These are phyloP conservation scores for Clonostachys rosea DNA, from an alignment of 2,329 filamentous ascomycete genomes.

Conservation along the genomic window DNA sequence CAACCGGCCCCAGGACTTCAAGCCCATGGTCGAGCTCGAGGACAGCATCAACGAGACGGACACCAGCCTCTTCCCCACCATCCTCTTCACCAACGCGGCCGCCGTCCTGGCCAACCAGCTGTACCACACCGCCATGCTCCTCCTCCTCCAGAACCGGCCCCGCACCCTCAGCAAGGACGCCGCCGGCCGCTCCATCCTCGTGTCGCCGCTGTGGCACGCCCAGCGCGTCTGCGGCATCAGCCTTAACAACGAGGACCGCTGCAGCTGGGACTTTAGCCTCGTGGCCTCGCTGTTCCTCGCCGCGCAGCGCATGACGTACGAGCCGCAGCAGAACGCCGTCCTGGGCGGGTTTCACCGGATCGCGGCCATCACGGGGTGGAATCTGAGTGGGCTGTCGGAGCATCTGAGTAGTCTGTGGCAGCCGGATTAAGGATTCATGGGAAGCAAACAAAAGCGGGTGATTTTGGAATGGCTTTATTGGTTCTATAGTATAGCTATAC, in stretches of 20 bases:
- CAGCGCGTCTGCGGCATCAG: constrained; percentile 43
- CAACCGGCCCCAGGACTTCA: constrained; percentile 20
- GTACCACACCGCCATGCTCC: constrained; percentile 49
- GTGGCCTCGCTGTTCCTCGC: constrained; percentile 38
- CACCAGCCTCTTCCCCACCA: constrained; percentile 21
- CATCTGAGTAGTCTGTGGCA: constrained; percentile 20
- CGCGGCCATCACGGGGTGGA: constrained; percentile 34
- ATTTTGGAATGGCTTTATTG: too few species aligned
- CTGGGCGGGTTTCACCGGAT: constrained; percentile 29
- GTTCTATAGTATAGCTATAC: too few species aligned
- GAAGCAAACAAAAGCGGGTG: too few species aligned
- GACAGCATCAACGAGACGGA: constrained; percentile 4
- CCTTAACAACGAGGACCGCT: constrained; percentile 35
- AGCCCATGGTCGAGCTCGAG: constrained; percentile 24
- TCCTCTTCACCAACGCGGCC: constrained; percentile 30
- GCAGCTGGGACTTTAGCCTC: constrained; percentile 42
- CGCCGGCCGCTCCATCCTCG: constrained; percentile 17
- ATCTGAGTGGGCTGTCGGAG: constrained; percentile 12
- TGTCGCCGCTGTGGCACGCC: constrained; percentile 42
- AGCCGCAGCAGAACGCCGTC: constrained; percentile 37
- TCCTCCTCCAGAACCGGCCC: constrained; percentile 46
- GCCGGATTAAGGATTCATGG: constrained; percentile 6
- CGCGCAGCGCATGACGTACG: constrained; percentile 40
- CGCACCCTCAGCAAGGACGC: constrained; percentile 27
- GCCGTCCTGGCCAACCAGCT: constrained; percentile 47